Base-by-base conservation (phyloP, 371 early-diverging fungal genomes). In the Syncephalastrum monosporum region DNA sequence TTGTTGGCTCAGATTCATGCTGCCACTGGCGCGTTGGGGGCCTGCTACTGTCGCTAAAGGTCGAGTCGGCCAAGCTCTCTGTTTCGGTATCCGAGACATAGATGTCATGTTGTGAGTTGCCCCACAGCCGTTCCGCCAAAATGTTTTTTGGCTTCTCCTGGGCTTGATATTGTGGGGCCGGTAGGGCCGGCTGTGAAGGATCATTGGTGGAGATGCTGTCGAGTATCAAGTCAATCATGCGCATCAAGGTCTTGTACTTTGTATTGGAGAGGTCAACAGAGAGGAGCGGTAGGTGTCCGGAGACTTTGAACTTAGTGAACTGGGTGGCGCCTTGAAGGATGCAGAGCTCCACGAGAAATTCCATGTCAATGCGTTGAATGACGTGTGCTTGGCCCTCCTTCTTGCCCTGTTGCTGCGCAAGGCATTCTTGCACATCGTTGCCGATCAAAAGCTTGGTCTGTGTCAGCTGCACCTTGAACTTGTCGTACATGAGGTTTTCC, bases 221-320 rank as follows among this genome's bases (percentile, higher is more conserved):
- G 7, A 84, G 69, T 16, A 74, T 50, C 8, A 84, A 66, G 55
- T 93, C 91, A 24, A 92, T 68, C 43, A 90, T 82, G 7, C 65
- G 70, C 93, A 92, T 93, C 42, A 92, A 64, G 4, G 82, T 80
- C 59, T 85, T 87, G 82, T 94, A 93, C 67, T 93, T 93, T 51
- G 78, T 76, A 56, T 93, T 90, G 0, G 93, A 92, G 21, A 94
- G 67, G 60, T 86, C 91, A 47, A 93, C 67, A 43, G 91, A 85
- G 14, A 94, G 58, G 7, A 86, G 61, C 0, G 93, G 92, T 38
- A 94, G 59, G 10, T 83, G 76, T 4, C 90, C 93, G 27, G 85
- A 77, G 5, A 94, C 64, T 42, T 87, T 85, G 42, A 89, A 74
- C 41, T 82, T 78, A 14, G 92, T 72, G 61, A 87, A 82, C 17